Base-by-base conservation (phyloP, 805 yeast species). In the Ogataea zsoltii region DNA sequence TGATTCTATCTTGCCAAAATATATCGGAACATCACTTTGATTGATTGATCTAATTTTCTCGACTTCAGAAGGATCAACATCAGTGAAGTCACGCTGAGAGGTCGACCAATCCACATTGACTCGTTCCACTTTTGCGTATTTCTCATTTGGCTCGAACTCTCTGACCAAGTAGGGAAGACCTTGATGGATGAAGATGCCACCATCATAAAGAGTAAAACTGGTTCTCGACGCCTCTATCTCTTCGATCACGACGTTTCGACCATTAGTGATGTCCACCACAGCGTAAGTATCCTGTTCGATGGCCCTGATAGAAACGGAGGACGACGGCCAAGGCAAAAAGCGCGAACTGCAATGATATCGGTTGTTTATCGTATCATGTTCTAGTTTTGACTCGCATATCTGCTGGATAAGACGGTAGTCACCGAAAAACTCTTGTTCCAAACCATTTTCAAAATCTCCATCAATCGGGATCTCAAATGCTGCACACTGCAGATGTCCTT, bases 81-180 rank as follows among this genome's bases (percentile, higher is more conserved):
- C 96, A 0, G 97, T 88, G 56, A 76, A 94, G 63, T 94, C 99
- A 45, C 99, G 71, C 61, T 92, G 98, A 38, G 76, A 75, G 0
- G 99, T 94, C 1, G 80, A 76, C 98, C 98, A 94, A 52, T 92
- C 96, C 13, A 94, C 99, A 57, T 85, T 83, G 0, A 90, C 96
- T 41, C 97, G 68, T 56, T 80, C 85, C 4, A 92, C 97, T 48
- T 83, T 85, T 0, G 98, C 98, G 65, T 68, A 87, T 45, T 74
- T 76, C n/a, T 79, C 85, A 32, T 88, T 88, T 0, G 86, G 71
- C 52, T 90, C 85, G 58, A 94, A 85, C 55, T 90, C 96, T 39
- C 85, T 76, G 0, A 94, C 94, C 33, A 94, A 63, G 57, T 90
- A 92, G 0, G 97, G 88, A 50, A 79, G 76, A 6, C 99, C 99